These are phyloP conservation scores for Termitomyces sp. DNA, from an alignment of 768 basidiomycete species.

Conservation along the genomic window DNA sequence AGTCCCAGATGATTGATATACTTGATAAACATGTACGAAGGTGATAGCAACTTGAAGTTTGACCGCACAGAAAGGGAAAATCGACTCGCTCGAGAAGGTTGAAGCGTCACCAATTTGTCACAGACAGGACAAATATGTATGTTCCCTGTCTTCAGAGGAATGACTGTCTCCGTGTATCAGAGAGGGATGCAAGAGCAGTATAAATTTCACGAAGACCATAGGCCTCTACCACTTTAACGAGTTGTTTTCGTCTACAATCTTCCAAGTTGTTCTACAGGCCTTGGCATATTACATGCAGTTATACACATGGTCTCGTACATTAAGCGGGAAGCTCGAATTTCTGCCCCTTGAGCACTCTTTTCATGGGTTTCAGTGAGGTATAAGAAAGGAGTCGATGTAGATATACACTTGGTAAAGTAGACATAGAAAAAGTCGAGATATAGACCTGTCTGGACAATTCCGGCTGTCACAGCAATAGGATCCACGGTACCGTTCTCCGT, in stretches of 20 bases:
- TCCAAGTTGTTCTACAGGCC: conserved; percentile 9
- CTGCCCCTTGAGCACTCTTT: conserved; percentile 86
- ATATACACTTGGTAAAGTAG: conserved; percentile 67
- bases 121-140: background rate
- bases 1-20: too few relatives aligned
- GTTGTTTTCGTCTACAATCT: background rate
- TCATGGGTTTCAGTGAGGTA: background rate
- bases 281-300: conserved; percentile 21
- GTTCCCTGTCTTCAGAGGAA: background rate
- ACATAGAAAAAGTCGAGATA: conserved; percentile 99
- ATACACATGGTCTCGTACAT: conserved; percentile 18
- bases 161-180: background rate
- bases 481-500: conserved; percentile 68
- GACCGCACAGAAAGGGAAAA: background rate
- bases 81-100: background rate
- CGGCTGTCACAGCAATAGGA: conserved; percentile 93
- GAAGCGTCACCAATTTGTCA: background rate
- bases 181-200: background rate
- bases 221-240: background rate
- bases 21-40: too few relatives aligned
- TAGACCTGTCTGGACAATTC: conserved; percentile 92
- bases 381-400: background rate
- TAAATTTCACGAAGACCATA: background rate
- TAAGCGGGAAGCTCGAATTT: conserved; percentile 94
- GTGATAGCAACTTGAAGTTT: too few relatives aligned